Evolutionary conservation across 768 basidiomycete genomes (phyloP), one percentile per base, ranked within the genome.

Genomic region (Serendipita sp.): DNA sequence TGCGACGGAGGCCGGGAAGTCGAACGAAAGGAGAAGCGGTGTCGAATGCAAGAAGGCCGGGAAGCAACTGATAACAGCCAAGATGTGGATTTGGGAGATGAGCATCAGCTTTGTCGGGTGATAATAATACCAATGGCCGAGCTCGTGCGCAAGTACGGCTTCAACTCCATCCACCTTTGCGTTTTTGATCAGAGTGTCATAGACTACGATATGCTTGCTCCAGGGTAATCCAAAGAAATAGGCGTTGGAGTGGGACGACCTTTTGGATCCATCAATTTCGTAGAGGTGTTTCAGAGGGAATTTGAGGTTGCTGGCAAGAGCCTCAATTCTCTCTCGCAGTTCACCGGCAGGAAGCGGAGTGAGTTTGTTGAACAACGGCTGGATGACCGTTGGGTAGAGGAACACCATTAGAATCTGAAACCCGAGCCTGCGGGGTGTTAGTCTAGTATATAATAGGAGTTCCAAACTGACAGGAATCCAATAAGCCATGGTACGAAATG

Each of bases 221-320:
- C 92, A 94, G 1, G 94, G 95, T 13, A 97, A 80, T 64, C 95
- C 95, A 66, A 92, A 97, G 78, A 97, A 97, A 76, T 96, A 98
- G n/a, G 94, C 94, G 67, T 97, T 97, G 67, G 86, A 88, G 74
- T 99, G 95, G 2, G 90, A 87, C 73, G 87, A 90, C 53, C 95
- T 83, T 76, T 96, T 96, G 38, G 88, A 92, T 30, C 96, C 96
- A 70, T 98, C 94, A 67, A 98, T 97, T 71, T 96, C 92, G 71
- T 95, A 98, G 61, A 99, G 72, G 72, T 94, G 87, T 70, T 87
- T 96, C 63, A 97, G 76, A 0, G 96, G 95, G 81, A 98, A 99
- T 63, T 85, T 83, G 68, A 98, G 85, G 69, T 84, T 85, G 42
- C 74, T 68, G 0, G 94, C 90, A 16, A 99, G 78, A 0, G 72